These are phyloP conservation scores for Boletus sensibilis DNA, from an alignment of 768 basidiomycete species.

Conservation along the genomic window DNA sequence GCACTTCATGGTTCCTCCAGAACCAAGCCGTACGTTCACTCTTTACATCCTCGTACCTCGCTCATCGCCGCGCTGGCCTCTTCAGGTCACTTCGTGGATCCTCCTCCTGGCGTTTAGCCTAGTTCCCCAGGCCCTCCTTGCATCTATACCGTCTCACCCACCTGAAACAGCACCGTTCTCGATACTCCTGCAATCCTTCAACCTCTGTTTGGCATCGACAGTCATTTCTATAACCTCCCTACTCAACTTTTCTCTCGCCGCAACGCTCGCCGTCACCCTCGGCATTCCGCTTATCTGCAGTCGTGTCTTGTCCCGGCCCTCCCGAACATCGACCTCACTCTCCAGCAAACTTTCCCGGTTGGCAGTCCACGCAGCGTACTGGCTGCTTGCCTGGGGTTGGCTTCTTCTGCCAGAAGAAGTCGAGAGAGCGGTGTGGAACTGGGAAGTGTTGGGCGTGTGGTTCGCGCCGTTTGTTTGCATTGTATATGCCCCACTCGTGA, in stretches of 20 bases:
- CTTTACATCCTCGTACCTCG: neutral
- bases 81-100: constrained; percentile 28
- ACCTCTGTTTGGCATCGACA: constrained; percentile 81
- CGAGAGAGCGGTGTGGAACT: constrained; percentile 61
- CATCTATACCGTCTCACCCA: constrained; percentile 24
- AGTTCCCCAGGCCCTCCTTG: constrained; percentile 36
- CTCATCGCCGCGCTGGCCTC: constrained; percentile 22
- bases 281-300: constrained; percentile 61
- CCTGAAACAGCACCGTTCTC: constrained; percentile 40
- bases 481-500: constrained; percentile 71
- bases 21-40: constrained; percentile 39
- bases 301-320: constrained; percentile 30
- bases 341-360: constrained; percentile 24
- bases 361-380: constrained; percentile 37
- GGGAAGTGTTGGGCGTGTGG: constrained; percentile 81
- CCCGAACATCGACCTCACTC: constrained; percentile 16
- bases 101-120: constrained; percentile 32
- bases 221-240: constrained; percentile 84
- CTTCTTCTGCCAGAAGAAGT: constrained; percentile 47
- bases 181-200: constrained; percentile 64
- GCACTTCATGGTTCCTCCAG: constrained; percentile 43
- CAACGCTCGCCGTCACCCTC: constrained; percentile 61
- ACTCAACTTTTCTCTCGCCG: constrained; percentile 90
- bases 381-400: constrained; percentile 57
- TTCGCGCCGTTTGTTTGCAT: constrained; percentile 79